A percentile compares a stretch with the other conserved stretches of the same genome.
Conservation (phyloP, 805 yeast genomes). For the Candida andamanensis region DNA sequence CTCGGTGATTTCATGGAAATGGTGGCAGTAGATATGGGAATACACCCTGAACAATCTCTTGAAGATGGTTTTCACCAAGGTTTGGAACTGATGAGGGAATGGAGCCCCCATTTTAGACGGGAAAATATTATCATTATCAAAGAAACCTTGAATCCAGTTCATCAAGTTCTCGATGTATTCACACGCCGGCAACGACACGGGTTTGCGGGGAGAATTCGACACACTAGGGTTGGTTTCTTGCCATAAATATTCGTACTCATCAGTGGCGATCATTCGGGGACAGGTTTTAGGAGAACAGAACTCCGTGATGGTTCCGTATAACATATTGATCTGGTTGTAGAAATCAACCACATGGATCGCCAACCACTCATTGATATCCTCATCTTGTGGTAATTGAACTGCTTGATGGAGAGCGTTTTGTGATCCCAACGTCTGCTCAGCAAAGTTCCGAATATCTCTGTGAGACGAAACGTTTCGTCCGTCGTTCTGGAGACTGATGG, state of each 20-base stretch:
- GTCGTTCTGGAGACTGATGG: constrained; percentile 22
- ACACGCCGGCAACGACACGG: constrained; percentile 88
- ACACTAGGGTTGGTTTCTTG: constrained; percentile 57
- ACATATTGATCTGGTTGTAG: constrained; percentile 93
- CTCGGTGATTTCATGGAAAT: constrained; percentile 91
- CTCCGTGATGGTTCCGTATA: constrained; percentile 92
- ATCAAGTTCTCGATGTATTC: constrained; percentile 89
- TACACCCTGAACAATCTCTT: constrained; percentile 90
- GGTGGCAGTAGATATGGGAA: constrained; percentile 97
- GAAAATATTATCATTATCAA: constrained; percentile 86
- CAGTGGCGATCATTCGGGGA: constrained; percentile 97
- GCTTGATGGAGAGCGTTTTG: constrained; percentile 89
- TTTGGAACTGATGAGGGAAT: constrained; percentile 78
- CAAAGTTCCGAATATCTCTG: constrained; percentile 76
- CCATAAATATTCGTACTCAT: constrained; percentile 96
- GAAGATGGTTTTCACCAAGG: constrained; percentile 78
- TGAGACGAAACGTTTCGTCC: constrained; percentile 41
- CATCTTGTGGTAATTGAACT: constrained; percentile 89
- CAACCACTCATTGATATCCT: constrained; percentile 88
- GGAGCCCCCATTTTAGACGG: constrained; percentile 91
- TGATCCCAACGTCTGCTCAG: constrained; percentile 92
- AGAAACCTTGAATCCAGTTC: constrained; percentile 91
- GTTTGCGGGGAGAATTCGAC: constrained; percentile 46
- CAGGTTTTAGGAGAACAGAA: constrained; percentile 94
- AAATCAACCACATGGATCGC: constrained; percentile 98